These are phyloP conservation scores for Ascochyta koolunga DNA, from an alignment of 2,329 filamentous ascomycete genomes.

Conservation along the genomic window DNA sequence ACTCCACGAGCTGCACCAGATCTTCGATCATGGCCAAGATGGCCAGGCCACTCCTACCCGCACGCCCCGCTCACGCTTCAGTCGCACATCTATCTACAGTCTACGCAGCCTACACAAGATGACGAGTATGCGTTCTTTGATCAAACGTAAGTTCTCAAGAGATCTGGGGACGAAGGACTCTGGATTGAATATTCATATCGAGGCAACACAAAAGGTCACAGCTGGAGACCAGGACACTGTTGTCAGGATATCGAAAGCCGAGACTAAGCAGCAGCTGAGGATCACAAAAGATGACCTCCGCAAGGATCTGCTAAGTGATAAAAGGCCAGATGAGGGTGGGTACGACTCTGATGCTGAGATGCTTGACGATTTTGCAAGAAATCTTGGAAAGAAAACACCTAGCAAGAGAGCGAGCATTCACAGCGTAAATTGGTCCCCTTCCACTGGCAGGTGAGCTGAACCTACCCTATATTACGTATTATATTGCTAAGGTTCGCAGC, in stretches of 20 bases:
- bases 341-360: conserved; percentile 48
- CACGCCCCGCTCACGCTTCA: conserved; percentile 27
- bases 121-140: conserved; percentile 43
- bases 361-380: conserved; percentile 40
- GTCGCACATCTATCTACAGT: conserved; percentile 37
- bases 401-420: conserved; percentile 45
- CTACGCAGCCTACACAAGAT: conserved; percentile 44
- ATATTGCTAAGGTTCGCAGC: conserved; percentile 24
- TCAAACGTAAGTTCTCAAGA: conserved; percentile 41
- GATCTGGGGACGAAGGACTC: conserved; percentile 28
- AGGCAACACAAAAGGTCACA: conserved; percentile 12
- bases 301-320: conserved; percentile 43
- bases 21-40: conserved; percentile 38
- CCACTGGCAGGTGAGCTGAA: conserved; percentile 32
- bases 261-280: conserved; percentile 32
- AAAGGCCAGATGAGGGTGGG: conserved; percentile 40
- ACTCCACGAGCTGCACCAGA: conserved; percentile 41
- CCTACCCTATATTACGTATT: not conserved
- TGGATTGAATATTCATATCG: conserved; percentile 5
- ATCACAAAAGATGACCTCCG: conserved; percentile 40
- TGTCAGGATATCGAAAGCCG: conserved; percentile 26
- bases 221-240: conserved; percentile 28
- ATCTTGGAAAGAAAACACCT: conserved; percentile 36
- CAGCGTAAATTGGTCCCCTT: conserved; percentile 43
- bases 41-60: conserved; percentile 21